Percentiles rank a stretch among this genome's conserved stretches.
These are phyloP conservation scores for Gelatoporia subvermispora DNA, from an alignment of 768 basidiomycete species.

Conservation along the genomic window DNA sequence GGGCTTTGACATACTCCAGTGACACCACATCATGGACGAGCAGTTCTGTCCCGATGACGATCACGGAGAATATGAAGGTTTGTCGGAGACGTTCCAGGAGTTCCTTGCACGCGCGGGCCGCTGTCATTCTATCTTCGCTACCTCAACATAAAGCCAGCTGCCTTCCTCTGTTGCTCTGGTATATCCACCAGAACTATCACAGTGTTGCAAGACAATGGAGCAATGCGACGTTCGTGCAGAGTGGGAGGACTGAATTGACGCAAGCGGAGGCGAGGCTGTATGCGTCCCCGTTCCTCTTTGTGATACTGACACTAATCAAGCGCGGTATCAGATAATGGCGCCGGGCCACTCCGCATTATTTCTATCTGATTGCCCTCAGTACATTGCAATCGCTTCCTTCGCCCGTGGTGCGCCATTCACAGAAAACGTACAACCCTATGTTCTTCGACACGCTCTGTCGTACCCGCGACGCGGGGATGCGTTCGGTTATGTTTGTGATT, in stretches of 20 bases:
- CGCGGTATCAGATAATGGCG: conserved; percentile 46
- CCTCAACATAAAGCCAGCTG: neutral
- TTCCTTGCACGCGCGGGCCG: conserved; percentile 69
- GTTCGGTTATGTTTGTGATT: conserved; percentile 49
- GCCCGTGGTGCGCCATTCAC: conserved; percentile 73
- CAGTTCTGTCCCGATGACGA: conserved; percentile 12
- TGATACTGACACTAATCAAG: neutral
- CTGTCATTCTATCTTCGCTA: conserved; percentile 49
- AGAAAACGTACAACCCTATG: conserved; percentile 83
- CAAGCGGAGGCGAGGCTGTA: conserved; percentile 60
- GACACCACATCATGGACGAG: conserved; percentile 68
- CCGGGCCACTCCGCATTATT: conserved; percentile 75
- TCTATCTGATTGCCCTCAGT: conserved; percentile 77
- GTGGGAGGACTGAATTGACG: conserved; percentile 74
- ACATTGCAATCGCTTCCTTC: conserved; percentile 83
- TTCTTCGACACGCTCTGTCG: conserved; percentile 66
- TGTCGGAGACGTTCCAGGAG: conserved; percentile 65
- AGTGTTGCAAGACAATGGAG: conserved; percentile 76
- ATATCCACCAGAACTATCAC: conserved; percentile 93
- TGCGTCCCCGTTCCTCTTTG: neutral
- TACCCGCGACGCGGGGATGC: conserved; percentile 56
- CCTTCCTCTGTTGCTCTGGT: conserved; percentile 61
- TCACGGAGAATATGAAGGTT: conserved; percentile 36
- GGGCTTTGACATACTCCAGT: conserved; percentile 79
- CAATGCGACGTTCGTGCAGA: conserved; percentile 68